Conservation (phyloP, 208 protist species). For the Porcisia hertigi region DNA sequence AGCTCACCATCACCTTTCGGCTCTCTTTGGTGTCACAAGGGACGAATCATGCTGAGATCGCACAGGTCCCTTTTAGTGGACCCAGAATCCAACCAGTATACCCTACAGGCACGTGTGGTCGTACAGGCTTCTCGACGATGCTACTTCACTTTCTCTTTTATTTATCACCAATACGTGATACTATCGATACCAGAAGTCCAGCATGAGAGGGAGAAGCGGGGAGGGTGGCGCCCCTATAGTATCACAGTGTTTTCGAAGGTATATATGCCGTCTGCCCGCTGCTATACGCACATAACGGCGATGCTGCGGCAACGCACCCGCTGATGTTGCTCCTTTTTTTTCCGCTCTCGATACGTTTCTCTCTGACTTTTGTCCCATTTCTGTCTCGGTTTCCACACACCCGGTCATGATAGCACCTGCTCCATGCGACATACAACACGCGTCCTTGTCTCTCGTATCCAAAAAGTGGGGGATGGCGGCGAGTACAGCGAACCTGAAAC, state of each 20-base stretch:
- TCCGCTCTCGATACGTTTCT: too few species aligned
- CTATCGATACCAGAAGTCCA: background rate
- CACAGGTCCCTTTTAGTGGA: background rate
- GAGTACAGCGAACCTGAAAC: background rate
- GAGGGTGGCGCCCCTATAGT: too few species aligned
- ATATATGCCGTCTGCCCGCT: background rate
- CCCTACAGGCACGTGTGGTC: background rate
- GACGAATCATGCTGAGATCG: background rate
- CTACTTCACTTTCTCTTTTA: background rate
- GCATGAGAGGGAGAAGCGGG: background rate
- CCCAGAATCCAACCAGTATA: background rate
- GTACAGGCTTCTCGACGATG: background rate
- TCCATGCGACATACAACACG: background rate
- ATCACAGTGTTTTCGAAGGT: background rate
- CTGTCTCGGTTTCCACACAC: background rate
- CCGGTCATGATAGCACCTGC: background rate
- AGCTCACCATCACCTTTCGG: background rate
- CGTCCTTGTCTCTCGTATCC: background rate
- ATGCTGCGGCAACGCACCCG: background rate
- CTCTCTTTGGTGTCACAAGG: background rate
- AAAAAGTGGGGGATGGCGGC: conserved; percentile 1
- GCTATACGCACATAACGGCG: background rate
- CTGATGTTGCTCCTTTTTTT: background rate
- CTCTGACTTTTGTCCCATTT: background rate
- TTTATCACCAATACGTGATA: background rate